Evolutionary conservation across 169 alveolate species (phyloP), one percentile per base, ranked within the genome.

Genomic region (Plasmodium yoelii): DNA sequence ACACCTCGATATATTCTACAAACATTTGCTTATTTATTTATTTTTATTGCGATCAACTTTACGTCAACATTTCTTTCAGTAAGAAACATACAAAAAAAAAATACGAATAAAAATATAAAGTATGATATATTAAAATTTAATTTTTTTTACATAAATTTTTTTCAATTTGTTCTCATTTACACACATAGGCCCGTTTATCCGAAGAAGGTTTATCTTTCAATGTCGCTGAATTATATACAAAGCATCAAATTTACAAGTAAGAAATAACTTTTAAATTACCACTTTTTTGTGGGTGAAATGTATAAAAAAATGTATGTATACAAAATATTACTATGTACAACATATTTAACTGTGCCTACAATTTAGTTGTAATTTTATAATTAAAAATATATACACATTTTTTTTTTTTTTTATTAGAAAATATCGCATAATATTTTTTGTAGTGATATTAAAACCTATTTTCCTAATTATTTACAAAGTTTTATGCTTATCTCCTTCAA

Each of bases 51-150:
- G 12, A 77, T 77, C 28, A 77, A 77, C 44, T 77, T 77, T 47
- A 77, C 88, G 9, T 77, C 88, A 42, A 77, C 88, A 19, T 77
- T 77, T 44, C 88, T 77, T 28, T 77, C 88, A 44, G 88, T 77
- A 77, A 63, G 67, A 34, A 68, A 10, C n/a, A 15, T 28, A 28
- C 46, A 2, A 13, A 47, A 75, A 18, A 0, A 57, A 7, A n/a
- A 12, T 15, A 0, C 10, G 57, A 13, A n/a, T 12, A 51, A 13
- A 56, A 57, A 65, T 2, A 42, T 65, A 34, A 15, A 34, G 42
- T 6, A 3, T 34, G 7, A 6, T 34, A 34, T 3, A 3, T 34
- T 4, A 0, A 34, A 34, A 34, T 3, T 4, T 6, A 0, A 34
- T 34, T 34, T 3, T 34, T 3, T 34, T 34, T 34, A 34, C 42